Percentiles rank a stretch among this genome's conserved stretches.
phyloP scores from a whole-genome alignment of 2,329 filamentous ascomycete species.

The Drechslera avenae region DNA sequence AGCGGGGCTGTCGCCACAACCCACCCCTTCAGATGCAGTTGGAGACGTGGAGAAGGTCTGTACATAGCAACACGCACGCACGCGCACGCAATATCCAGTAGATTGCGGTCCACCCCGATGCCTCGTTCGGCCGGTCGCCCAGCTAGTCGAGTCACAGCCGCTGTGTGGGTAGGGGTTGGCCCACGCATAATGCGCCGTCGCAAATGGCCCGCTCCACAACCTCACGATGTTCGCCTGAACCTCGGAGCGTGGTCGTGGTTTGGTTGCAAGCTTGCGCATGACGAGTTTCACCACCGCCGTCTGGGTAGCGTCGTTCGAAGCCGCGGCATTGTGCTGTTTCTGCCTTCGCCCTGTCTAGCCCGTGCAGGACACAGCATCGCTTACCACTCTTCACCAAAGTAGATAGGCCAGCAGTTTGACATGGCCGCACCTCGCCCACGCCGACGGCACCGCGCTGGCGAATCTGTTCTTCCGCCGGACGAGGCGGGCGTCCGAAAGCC shows the following conservation, averaged over 20 bases:
- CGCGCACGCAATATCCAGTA: conserved; percentile 11
- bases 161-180: not conserved
- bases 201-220: conserved; percentile 5
- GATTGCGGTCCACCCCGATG: conserved; percentile 8
- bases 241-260: not conserved
- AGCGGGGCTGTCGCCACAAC: conserved; percentile 16
- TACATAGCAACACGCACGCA: conserved; percentile 1
- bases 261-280: too few relatives aligned
- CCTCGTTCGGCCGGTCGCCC: conserved; percentile 2
- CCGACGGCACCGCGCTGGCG: not conserved
- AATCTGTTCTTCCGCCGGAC: conserved; percentile 3
- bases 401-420: too few relatives aligned
- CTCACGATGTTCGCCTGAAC: conserved; percentile 11
- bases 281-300: too few relatives aligned
- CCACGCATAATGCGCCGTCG: conserved; percentile 9
- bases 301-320: too few relatives aligned
- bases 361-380: conserved; percentile 1
- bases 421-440: not conserved
- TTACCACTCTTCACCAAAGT: too few relatives aligned
- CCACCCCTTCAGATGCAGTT: conserved; percentile 1
- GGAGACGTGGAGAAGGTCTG: not conserved
- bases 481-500: not conserved
- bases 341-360: too few relatives aligned
- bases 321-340: too few relatives aligned
- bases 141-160: conserved; percentile 1